Conservation (phyloP, 257 asterid species). For the Solanum ossicruentum region DNA sequence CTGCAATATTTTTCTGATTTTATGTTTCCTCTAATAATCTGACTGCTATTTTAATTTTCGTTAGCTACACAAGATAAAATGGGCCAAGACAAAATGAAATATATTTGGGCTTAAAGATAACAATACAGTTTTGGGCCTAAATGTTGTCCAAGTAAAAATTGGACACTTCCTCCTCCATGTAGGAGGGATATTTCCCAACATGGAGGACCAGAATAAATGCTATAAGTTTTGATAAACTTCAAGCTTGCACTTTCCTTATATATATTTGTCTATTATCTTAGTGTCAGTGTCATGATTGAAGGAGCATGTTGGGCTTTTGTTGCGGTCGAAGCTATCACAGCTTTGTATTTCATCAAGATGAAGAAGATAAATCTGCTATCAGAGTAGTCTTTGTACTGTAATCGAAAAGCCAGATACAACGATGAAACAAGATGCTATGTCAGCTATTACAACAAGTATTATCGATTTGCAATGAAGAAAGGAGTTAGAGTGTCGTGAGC, state of each 20-base stretch:
- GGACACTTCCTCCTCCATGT: no score
- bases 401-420: not conserved
- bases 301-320: not conserved
- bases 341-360: not conserved
- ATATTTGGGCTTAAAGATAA: no score
- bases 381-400: not conserved
- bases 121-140: no score
- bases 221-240: not conserved
- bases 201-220: no score
- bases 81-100: no score
- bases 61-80: no score
- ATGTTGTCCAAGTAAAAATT: no score
- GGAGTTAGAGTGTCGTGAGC: accelerated
- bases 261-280: not conserved
- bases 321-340: not conserved
- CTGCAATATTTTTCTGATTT: no score
- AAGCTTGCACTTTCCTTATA: not conserved
- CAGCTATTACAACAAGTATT: not conserved
- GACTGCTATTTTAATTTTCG: no score
- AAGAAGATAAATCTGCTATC: not conserved
- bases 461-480: not conserved
- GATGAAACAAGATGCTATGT: not conserved
- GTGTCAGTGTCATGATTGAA: not conserved
- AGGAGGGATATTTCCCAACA: no score
- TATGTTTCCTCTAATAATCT: no score